These are phyloP conservation scores for Raphanus raphanistrum DNA, from an alignment of 345 rosid species.

Conservation along the genomic window DNA sequence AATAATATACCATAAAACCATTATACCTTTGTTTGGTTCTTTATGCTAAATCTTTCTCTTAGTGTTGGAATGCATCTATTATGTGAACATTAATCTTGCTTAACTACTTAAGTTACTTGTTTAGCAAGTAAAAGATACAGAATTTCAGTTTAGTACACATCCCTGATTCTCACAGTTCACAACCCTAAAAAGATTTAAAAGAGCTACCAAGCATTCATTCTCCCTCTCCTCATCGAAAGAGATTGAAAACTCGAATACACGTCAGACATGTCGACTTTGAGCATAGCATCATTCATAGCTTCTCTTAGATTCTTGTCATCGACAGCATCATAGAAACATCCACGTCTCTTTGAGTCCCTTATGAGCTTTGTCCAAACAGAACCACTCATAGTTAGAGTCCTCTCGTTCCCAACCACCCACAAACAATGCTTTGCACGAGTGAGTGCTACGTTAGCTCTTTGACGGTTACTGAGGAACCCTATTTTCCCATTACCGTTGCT, in stretches of 20 bases:
- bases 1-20: neutral
- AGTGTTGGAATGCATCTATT: neutral
- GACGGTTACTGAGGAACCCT: conserved; percentile 42
- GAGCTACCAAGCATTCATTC: neutral
- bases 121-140: neutral
- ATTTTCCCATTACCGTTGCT: conserved; percentile 37
- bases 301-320: conserved; percentile 33
- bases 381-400: conserved; percentile 31
- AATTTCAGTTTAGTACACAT: neutral
- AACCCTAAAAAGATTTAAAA: neutral
- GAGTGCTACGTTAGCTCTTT: conserved; percentile 41
- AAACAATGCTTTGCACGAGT: conserved; percentile 50
- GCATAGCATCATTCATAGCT: conserved; percentile 15
- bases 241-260: conserved; percentile 16
- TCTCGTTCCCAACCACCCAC: conserved; percentile 50
- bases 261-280: conserved; percentile 13
- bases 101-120: neutral
- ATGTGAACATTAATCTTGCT: neutral
- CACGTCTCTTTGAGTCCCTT: conserved; percentile 39
- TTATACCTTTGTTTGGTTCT: neutral
- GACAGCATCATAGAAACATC: conserved; percentile 38
- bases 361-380: conserved; percentile 42
- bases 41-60: neutral
- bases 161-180: neutral
- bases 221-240: conserved; percentile 9